phyloP scores from a whole-genome alignment of 768 basidiomycete species.

The Trametes cingulata region DNA sequence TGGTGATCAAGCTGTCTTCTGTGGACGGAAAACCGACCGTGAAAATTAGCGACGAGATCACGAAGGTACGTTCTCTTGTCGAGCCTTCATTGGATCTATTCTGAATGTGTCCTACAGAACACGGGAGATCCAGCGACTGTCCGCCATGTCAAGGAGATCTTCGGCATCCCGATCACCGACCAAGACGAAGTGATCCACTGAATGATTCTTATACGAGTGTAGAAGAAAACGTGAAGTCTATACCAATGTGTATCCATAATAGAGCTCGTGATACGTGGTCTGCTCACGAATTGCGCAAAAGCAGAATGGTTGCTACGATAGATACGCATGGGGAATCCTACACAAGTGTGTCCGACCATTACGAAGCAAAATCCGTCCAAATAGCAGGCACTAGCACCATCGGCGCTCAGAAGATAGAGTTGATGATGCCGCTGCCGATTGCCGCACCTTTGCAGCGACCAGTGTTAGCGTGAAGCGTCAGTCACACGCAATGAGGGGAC shows the following conservation, averaged over 20 bases:
- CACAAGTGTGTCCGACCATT: neutral
- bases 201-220: neutral
- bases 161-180: conserved; percentile 27
- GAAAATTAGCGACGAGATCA: conserved; percentile 92
- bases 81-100: no score
- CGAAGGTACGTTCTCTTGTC: conserved; percentile 54
- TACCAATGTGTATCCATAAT: neutral
- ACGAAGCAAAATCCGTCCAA: neutral
- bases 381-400: neutral
- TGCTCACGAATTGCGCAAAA: neutral
- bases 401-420: conserved; percentile 45
- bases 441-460: conserved; percentile 44
- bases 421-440: conserved; percentile 50
- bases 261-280: no score
- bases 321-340: conserved; percentile 7
- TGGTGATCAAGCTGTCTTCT: conserved; percentile 88
- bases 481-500: conserved; percentile 30
- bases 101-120: no score
- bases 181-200: conserved; percentile 6
- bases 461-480: neutral
- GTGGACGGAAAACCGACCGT: conserved; percentile 78
- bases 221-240: neutral
- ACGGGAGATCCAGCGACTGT: conserved; percentile 55
- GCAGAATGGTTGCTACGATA: neutral
- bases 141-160: conserved; percentile 51